A percentile compares a stretch with the other conserved stretches of the same genome.
These are phyloP conservation scores for Candida peoriensis DNA, from an alignment of 805 yeast genomes.

Conservation along the genomic window DNA sequence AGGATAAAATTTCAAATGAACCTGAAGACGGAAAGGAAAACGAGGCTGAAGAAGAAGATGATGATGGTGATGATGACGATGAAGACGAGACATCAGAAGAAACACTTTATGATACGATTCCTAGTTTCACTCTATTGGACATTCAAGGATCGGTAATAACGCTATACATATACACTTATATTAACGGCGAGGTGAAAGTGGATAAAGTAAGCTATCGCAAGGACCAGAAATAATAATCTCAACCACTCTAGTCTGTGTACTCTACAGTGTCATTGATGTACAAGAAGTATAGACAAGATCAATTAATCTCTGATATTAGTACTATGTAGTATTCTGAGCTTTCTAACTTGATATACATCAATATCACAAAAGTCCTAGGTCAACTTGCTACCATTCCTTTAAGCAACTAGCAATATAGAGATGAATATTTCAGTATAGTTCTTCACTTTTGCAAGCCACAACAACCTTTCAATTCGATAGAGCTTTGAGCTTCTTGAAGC, in stretches of 20 bases:
- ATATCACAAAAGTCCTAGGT: too few relatives aligned
- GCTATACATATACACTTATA: constrained; percentile 76
- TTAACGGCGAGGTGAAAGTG: constrained; percentile 81
- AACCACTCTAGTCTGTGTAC: too few relatives aligned
- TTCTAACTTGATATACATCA: too few relatives aligned
- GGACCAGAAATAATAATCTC: constrained; percentile 23
- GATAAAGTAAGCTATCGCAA: constrained; percentile 75
- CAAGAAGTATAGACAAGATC: not conserved
- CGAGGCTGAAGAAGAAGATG: constrained; percentile 14
- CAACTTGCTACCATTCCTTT: too few relatives aligned
- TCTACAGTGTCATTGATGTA: too few relatives aligned
- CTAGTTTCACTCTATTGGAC: constrained; percentile 86
- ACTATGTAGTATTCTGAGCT: not conserved
- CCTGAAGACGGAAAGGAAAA: constrained; percentile 3
- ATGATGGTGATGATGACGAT: constrained; percentile 15
- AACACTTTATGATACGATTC: constrained; percentile 35
- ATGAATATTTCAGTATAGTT: too few relatives aligned
- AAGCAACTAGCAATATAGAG: too few relatives aligned
- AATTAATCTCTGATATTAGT: too few relatives aligned
- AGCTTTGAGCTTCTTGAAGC: too few relatives aligned
- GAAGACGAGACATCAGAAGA: constrained; percentile 22
- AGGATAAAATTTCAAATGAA: constrained; percentile 4
- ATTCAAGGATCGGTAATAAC: constrained; percentile 76
- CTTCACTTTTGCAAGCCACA: too few relatives aligned
- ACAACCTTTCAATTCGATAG: too few relatives aligned